Base-by-base conservation (phyloP, 371 early-diverging fungal species). In the Apophysomyces ossiformis region DNA sequence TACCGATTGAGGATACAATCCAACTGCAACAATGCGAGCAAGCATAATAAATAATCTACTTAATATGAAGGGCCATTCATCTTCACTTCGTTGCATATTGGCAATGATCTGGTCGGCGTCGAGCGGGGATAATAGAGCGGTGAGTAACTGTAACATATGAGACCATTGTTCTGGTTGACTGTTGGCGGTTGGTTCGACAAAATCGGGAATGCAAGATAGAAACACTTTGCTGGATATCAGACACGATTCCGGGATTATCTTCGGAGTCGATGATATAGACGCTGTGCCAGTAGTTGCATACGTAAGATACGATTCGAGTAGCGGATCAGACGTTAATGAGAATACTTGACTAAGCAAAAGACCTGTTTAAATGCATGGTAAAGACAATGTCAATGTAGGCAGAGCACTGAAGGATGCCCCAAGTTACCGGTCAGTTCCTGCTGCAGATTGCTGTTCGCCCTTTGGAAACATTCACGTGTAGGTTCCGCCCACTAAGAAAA, bases 281-380 rank as follows among this genome's bases (percentile, higher is more conserved):
- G 50, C 3, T 18, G 38, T 32, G 58, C 76, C 74, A 7, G 75
- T 76, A 12, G 66, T 58, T 1, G 75, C 76, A 60, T 60, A 69
- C 16, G 75, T 71, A n/a, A 80, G 45, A 44, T 81, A 81, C 5
- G 68, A 72, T 60, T 81, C 81, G 7, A 81, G 54, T 18, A 73
- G 57, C 18, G 73, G 68, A 67, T 81, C 73, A 32, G 69, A 69
- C 15, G 73, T 73, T 15, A 73, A 62, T 13, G 76, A 69, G 54
- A 81, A 81, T 16, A 76, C 32, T 9, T 68, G 73, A 35, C 58
- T 72, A n/a, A 81, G 60, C n/a, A 81, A 57, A 7, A 81, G 43
- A 5, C 75, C 81, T 81, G 62, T 37, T 45, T 8, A 41, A 41
- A 41, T 13, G 13, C 35, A 37, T 39, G 41, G 7, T 32, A 43